phyloP scores from a whole-genome alignment of 2,329 filamentous ascomycete genomes.

The Aspergillus sp. region DNA sequence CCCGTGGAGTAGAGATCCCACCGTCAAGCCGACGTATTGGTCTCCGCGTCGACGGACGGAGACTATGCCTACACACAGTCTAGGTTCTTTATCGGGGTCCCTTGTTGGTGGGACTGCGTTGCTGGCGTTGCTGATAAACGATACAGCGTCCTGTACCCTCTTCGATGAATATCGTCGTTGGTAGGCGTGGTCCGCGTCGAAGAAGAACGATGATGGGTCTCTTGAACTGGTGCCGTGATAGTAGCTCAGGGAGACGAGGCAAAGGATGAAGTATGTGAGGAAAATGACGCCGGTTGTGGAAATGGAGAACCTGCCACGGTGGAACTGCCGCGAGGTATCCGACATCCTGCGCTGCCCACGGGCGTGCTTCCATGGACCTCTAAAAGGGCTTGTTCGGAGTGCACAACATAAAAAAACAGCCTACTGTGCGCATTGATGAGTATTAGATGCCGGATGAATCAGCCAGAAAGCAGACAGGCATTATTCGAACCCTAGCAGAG shows the following conservation, averaged over 20 bases:
- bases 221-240: slow-evolving; percentile 17
- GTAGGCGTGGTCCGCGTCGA: slow-evolving; percentile 20
- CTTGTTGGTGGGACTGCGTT: neutral
- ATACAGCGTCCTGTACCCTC: slow-evolving; percentile 15
- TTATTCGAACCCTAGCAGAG: too few species aligned
- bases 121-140: slow-evolving; percentile 11
- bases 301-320: slow-evolving; percentile 2
- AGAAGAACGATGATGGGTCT: slow-evolving; percentile 24
- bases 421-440: too few species aligned
- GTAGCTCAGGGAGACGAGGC: slow-evolving; percentile 20
- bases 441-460: too few species aligned
- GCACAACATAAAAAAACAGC: too few species aligned
- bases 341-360: too few species aligned
- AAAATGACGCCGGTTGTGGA: neutral
- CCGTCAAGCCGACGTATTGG: slow-evolving; percentile 44
- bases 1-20: slow-evolving; percentile 50
- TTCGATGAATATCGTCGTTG: slow-evolving; percentile 14
- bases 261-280: slow-evolving; percentile 10
- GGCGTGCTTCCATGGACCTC: too few species aligned
- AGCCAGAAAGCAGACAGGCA: too few species aligned
- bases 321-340: neutral
- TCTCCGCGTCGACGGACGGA: slow-evolving; percentile 44
- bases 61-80: slow-evolving; percentile 49
- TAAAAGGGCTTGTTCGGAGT: too few species aligned
- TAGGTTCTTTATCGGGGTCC: neutral